Evolutionary conservation across 805 yeast genomes (phyloP).

Genomic region (Yarrowia osloensis): DNA sequence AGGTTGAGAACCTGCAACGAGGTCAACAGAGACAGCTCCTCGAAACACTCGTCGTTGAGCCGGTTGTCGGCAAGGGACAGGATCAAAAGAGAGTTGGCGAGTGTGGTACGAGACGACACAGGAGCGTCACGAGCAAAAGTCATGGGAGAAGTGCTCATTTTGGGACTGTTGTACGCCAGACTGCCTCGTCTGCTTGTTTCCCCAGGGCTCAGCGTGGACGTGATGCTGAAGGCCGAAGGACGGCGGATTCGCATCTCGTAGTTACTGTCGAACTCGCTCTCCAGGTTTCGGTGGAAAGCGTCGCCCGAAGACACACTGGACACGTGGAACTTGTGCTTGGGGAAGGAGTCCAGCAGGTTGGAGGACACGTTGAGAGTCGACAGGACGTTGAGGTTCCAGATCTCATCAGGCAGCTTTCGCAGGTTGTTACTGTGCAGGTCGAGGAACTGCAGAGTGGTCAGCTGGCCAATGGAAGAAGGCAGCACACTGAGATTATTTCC

Average conservation of each 20-base stretch:
- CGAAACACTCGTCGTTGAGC: slow-evolving; percentile 74
- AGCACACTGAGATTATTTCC: slow-evolving; percentile 72
- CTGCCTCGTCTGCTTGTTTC: slow-evolving; percentile 14
- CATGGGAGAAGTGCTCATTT: slow-evolving; percentile 24
- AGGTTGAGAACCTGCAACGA: slow-evolving; percentile 67
- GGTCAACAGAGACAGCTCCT: slow-evolving; percentile 58
- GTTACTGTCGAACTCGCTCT: slow-evolving; percentile 31
- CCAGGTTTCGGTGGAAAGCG: slow-evolving; percentile 18
- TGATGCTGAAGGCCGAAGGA: slow-evolving; percentile 22
- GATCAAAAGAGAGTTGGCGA: slow-evolving; percentile 55
- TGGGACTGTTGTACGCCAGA: slow-evolving; percentile 25
- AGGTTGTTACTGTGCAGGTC: slow-evolving; percentile 87
- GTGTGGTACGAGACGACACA: slow-evolving; percentile 25
- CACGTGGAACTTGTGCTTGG: slow-evolving; percentile 44
- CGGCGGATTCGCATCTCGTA: slow-evolving; percentile 32
- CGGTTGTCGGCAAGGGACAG: slow-evolving; percentile 82
- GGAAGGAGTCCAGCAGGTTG: slow-evolving; percentile 62
- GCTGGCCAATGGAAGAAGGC: slow-evolving; percentile 64
- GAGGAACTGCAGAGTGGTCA: slow-evolving; percentile 60
- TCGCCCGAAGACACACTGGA: slow-evolving; percentile 39
- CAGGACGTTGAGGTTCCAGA: slow-evolving; percentile 64
- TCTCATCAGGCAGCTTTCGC: slow-evolving; percentile 63
- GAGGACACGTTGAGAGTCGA: slow-evolving; percentile 69
- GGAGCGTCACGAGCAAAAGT: slow-evolving; percentile 8
- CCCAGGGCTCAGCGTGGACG: slow-evolving; percentile 17